These are phyloP conservation scores for Paecilomyces dactylethromorphus DNA, from an alignment of 2,329 filamentous ascomycete genomes.

Conservation along the genomic window DNA sequence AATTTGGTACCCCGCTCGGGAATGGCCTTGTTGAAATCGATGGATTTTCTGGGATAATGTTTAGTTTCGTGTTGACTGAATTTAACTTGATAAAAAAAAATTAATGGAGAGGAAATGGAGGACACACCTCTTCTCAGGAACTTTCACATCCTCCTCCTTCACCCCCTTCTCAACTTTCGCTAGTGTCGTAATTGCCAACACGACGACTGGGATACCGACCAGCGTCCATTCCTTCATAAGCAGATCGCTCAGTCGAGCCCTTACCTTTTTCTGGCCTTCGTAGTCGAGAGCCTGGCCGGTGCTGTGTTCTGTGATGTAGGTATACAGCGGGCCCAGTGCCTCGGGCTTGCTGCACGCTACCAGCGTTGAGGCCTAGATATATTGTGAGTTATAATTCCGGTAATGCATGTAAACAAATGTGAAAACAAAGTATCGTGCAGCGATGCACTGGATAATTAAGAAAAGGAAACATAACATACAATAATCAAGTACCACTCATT, in stretches of 20 bases:
- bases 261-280: slow-evolving; percentile 10
- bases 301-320: slow-evolving; percentile 12
- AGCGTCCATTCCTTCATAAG: slow-evolving; percentile 26
- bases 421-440: no score
- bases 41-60: slow-evolving; percentile 9
- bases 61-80: not conserved
- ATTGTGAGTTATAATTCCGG: not conserved
- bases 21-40: slow-evolving; percentile 14
- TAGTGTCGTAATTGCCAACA: slow-evolving; percentile 21
- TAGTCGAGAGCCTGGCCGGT: slow-evolving; percentile 6
- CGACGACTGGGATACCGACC: slow-evolving; percentile 23
- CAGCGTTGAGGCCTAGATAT: slow-evolving; percentile 16
- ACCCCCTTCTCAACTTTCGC: slow-evolving; percentile 19
- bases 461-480: slow-evolving; percentile 26
- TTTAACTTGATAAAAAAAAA: not conserved
- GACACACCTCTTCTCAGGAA: slow-evolving; percentile 12
- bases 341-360: slow-evolving; percentile 17
- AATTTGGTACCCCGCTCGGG: slow-evolving; percentile 20
- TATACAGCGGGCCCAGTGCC: slow-evolving; percentile 20
- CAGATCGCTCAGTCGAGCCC: slow-evolving; percentile 17
- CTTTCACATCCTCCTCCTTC: slow-evolving; percentile 6
- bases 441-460: not conserved
- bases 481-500: slow-evolving; percentile 44
- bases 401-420: not conserved
- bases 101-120: not conserved